phyloP scores from a whole-genome alignment of 352 stramenopile species.

The Pythium vanterpoolii region DNA sequence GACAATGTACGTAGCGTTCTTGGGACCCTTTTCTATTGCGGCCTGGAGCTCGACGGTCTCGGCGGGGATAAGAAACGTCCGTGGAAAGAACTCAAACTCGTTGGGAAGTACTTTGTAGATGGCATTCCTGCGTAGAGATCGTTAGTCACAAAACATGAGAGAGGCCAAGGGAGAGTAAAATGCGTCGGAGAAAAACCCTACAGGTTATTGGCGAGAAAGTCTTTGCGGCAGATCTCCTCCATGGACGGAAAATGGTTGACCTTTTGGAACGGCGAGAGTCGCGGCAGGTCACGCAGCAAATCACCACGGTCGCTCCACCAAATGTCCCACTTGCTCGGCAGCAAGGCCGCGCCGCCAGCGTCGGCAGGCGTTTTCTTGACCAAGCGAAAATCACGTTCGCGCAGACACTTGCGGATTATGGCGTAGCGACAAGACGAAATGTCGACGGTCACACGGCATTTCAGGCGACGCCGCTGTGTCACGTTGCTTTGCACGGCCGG shows the following conservation, averaged over 20 bases:
- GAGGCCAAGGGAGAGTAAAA: not conserved
- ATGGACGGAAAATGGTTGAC: conserved; percentile 56
- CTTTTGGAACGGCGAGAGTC: conserved; percentile 46
- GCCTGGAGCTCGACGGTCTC: conserved; percentile 34
- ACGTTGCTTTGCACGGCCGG: not conserved
- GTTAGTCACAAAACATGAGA: not conserved
- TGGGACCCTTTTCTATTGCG: conserved; percentile 31
- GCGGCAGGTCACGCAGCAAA: conserved; percentile 34
- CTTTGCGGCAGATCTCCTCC: conserved; percentile 55
- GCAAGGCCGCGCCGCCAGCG: not conserved
- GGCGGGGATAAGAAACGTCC: conserved; percentile 35
- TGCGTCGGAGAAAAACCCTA: conserved; percentile 15
- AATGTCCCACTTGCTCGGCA: conserved; percentile 39
- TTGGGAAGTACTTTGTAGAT: conserved; percentile 36
- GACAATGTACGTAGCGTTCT: conserved; percentile 41
- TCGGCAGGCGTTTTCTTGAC: conserved; percentile 25
- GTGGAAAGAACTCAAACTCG: conserved; percentile 41
- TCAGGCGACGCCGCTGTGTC: conserved; percentile 5
- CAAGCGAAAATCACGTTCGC: conserved; percentile 38
- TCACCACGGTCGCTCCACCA: conserved; percentile 50
- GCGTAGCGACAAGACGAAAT: conserved; percentile 41
- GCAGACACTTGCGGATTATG: conserved; percentile 40
- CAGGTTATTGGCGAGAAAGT: conserved; percentile 53
- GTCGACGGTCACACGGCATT: conserved; percentile 35
- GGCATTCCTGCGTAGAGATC: conserved; percentile 28